A percentile compares a stretch with the other conserved stretches of the same genome.
phyloP scores from a whole-genome alignment of 1,284 basidiomycete genomes.

The Inonotus obliquus region DNA sequence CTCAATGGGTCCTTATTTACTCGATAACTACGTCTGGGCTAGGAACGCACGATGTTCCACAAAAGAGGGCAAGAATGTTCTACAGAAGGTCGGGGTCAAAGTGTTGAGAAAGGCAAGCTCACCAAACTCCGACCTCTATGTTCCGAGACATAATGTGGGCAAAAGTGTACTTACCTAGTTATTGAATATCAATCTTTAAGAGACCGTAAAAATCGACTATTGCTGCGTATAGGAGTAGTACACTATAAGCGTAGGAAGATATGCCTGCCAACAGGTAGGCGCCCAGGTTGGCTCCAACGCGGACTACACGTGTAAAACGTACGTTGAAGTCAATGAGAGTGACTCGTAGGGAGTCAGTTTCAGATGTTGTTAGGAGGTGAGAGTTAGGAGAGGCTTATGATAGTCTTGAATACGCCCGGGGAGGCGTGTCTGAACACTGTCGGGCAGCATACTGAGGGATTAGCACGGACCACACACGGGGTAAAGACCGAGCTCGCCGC shows the following conservation, averaged over 20 bases:
- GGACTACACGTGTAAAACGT: conserved; percentile 4
- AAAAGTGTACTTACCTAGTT: neutral
- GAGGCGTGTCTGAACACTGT: neutral
- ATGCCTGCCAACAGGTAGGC: neutral
- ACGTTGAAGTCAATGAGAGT: neutral
- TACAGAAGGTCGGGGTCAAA: conserved; percentile 4
- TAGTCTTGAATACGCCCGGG: no score
- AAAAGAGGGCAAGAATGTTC: neutral
- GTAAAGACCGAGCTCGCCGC: conserved; percentile 6
- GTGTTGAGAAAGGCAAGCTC: neutral
- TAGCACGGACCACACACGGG: neutral
- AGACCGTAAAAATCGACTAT: neutral
- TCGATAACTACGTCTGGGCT: neutral
- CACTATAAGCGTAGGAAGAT: neutral
- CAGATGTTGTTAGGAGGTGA: neutral
- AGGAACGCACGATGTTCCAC: neutral
- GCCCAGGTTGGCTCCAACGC: conserved; percentile 1
- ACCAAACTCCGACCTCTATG: neutral
- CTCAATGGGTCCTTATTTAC: conserved; percentile 12
- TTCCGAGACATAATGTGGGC: neutral
- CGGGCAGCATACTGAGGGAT: neutral
- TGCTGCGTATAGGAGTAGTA: neutral
- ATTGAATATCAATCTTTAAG: neutral
- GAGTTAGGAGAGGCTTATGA: neutral
- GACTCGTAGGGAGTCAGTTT: neutral